phyloP scores from a whole-genome alignment of 208 protist species.

The Crithidia acanthocephali region DNA sequence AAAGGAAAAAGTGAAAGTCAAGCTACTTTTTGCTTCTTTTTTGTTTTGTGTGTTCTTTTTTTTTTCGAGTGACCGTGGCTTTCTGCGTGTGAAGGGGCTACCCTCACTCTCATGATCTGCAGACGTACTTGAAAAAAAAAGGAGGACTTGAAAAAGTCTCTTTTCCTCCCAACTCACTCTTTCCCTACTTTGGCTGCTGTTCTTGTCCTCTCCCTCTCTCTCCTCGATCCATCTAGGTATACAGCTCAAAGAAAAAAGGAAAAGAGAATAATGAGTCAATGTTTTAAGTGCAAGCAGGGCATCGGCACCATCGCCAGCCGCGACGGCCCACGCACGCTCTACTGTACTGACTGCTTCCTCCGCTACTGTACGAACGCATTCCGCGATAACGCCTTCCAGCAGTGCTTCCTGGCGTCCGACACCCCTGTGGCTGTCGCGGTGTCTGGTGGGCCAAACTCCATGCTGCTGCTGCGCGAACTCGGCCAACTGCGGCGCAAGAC shows the following conservation, averaged over 20 bases:
- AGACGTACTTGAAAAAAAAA: no score
- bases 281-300: conserved; percentile 79
- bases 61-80: no score
- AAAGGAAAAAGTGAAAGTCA: no score
- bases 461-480: conserved; percentile 73
- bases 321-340: conserved; percentile 66
- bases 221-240: no score
- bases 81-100: no score
- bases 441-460: conserved; percentile 68
- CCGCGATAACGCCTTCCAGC: conserved; percentile 58
- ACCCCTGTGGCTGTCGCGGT: conserved; percentile 74
- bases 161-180: no score
- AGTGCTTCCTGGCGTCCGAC: conserved; percentile 65
- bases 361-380: conserved; percentile 56
- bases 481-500: conserved; percentile 45
- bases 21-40: no score
- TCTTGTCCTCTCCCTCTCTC: neutral
- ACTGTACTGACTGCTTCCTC: conserved; percentile 79
- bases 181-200: neutral
- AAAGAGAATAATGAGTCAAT: conserved; percentile 26
- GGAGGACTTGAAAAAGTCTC: no score
- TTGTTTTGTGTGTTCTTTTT: no score
- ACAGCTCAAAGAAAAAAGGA: no score
- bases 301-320: conserved; percentile 57
- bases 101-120: no score